These are phyloP conservation scores for Eucalyptus decipiens DNA, from an alignment of 345 rosid genomes.

Conservation along the genomic window DNA sequence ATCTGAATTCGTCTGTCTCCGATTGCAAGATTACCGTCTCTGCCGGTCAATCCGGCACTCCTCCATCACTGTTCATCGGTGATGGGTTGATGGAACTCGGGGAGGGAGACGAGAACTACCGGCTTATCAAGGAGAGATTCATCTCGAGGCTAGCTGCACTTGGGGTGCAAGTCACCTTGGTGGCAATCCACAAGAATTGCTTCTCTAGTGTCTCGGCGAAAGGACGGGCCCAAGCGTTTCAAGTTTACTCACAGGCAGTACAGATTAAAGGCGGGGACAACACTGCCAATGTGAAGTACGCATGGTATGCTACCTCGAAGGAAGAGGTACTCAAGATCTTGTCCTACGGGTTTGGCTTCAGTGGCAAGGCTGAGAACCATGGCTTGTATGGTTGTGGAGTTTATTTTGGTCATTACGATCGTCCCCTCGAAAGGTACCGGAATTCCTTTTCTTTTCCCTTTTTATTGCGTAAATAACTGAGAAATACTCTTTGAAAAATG, in stretches of 20 bases:
- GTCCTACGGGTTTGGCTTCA: constrained; percentile 47
- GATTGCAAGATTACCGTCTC: constrained; percentile 42
- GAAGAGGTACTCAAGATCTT: constrained; percentile 30
- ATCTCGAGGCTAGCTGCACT: constrained; percentile 23
- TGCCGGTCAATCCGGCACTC: not conserved
- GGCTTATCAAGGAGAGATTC: constrained; percentile 29
- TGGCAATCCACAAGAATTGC: constrained; percentile 33
- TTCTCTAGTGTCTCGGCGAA: constrained; percentile 12
- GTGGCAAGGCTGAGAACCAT: constrained; percentile 4
- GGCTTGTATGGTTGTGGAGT: constrained; percentile 52
- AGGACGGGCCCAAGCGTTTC: constrained; percentile 51
- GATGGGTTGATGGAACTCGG: constrained; percentile 19
- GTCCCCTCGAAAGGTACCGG: constrained; percentile 49
- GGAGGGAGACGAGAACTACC: constrained; percentile 38
- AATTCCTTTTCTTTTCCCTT: not conserved
- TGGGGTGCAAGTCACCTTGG: constrained; percentile 18
- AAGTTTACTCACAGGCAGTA: constrained; percentile 34
- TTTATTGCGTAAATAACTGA: not conserved
- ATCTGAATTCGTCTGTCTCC: constrained; percentile 20
- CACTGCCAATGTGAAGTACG: constrained; percentile 45
- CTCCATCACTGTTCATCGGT: not conserved
- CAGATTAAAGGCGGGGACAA: constrained; percentile 33
- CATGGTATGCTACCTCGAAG: constrained; percentile 50
- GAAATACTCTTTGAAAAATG: not conserved
- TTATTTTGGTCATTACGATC: constrained; percentile 49